These are phyloP conservation scores for Coniochaeta ligniaria DNA, from an alignment of 2,329 filamentous ascomycete genomes.

Conservation along the genomic window DNA sequence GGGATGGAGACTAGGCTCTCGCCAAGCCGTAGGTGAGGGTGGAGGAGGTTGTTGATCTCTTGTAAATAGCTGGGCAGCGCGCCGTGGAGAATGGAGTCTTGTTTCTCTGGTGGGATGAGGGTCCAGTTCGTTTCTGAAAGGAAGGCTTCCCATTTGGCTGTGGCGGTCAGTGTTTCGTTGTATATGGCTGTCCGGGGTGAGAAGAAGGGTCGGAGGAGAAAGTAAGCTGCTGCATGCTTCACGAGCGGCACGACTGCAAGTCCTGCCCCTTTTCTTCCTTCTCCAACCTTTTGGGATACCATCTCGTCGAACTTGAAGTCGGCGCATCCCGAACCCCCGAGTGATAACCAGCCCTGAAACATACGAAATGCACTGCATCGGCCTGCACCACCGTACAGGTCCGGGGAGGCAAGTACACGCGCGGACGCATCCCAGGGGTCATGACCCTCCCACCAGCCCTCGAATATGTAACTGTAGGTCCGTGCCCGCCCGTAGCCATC, in stretches of 20 bases:
- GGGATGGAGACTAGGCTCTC: conserved; percentile 66
- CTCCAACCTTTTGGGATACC: background rate
- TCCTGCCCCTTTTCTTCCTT: conserved; percentile 48
- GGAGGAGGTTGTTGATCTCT: conserved; percentile 59
- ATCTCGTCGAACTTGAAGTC: background rate
- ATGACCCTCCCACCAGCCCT: conserved; percentile 67
- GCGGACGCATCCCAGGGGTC: conserved; percentile 67
- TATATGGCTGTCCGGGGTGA: conserved; percentile 12
- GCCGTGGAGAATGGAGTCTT: conserved; percentile 57
- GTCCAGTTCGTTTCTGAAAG: conserved; percentile 46
- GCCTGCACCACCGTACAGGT: conserved; percentile 66
- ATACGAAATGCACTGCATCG: conserved; percentile 70
- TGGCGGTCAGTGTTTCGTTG: conserved; percentile 14
- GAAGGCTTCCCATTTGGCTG: conserved; percentile 24
- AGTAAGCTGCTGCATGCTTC: conserved; percentile 67
- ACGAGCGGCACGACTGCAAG: conserved; percentile 68
- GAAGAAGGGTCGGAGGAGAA: conserved; percentile 72
- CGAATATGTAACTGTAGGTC: conserved; percentile 60
- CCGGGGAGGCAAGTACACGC: conserved; percentile 55
- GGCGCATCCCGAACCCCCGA: conserved; percentile 36
- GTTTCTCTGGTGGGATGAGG: conserved; percentile 28
- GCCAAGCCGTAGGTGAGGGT: conserved; percentile 64
- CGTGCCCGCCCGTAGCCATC: conserved; percentile 49
- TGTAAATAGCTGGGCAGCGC: conserved; percentile 63
- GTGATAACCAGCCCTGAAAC: conserved; percentile 69